Base-by-base conservation (phyloP, 768 basidiomycete genomes). In the Lentinus tigrinus region DNA sequence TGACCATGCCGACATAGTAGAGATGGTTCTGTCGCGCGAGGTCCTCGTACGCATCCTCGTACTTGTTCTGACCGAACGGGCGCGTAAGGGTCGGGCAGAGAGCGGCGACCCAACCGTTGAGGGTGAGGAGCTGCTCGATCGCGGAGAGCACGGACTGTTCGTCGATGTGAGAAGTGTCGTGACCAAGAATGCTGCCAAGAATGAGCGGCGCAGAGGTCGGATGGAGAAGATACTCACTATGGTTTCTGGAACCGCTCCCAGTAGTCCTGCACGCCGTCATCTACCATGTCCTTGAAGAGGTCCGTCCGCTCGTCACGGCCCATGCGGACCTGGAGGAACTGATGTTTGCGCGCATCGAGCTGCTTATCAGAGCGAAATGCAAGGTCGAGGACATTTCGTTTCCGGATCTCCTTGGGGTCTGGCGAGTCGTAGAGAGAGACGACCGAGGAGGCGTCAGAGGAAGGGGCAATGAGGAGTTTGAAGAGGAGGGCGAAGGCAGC, bases 21-120 rank as follows among this genome's bases (percentile, higher is more conserved):
- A 98, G 79, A 63, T 89, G 87, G 65, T 92, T 87, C 52, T 89
- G 83, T 34, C 80, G 81, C 24, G 89, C 85, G 60, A 99, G 86
- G 72, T 95, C 95, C 65, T 93, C 91, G 72, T 94, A 98, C 19
- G 89, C 81, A 63, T 89, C 85, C 54, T 95, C 87, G 60, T 85
- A 81, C 65, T 85, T 89, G 74, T 95, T 92, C 69, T 95, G 89
- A 5, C 92, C 93, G 66, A 99, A 99, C 3, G 97, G 97, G n/a
- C 97, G 87, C 3, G 83, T 83, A 36, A 99, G 81, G 0, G 93
- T 95, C 8, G 96, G 93, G 70, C 96, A 99, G 27, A 93, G 85
- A 3, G 93, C 93, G 24, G 95, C 94, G 14, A 96, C 97, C 97
- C 97, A 99, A 17, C 97, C 97, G 66, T 98, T 98, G 55, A 98